Evolutionary conservation across 805 yeast genomes (phyloP).

Genomic region (Peterozyma xylosa): DNA sequence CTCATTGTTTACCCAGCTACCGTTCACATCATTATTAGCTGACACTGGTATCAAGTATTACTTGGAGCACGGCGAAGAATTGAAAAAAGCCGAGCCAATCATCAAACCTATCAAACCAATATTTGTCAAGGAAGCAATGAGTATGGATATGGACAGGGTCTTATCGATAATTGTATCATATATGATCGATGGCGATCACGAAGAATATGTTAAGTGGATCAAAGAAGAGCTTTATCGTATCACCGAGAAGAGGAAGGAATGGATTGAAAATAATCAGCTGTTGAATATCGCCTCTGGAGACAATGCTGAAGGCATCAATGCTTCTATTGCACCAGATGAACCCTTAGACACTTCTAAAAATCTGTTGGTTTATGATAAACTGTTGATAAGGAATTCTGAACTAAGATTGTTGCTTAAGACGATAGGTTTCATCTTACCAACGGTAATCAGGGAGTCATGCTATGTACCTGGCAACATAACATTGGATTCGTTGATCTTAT

Average conservation of each 20-base stretch:
- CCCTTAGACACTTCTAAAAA: neutral
- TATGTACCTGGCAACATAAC: constrained; percentile 25
- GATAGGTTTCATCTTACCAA: constrained; percentile 40
- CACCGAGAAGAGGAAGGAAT: constrained; percentile 16
- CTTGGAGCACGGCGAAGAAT: constrained; percentile 53
- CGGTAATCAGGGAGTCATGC: constrained; percentile 29
- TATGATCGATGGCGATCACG: constrained; percentile 36
- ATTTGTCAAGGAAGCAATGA: constrained; percentile 19
- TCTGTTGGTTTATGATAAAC: constrained; percentile 9
- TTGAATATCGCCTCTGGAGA: constrained; percentile 14
- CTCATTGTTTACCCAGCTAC: constrained; percentile 50
- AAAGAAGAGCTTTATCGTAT: constrained; percentile 27
- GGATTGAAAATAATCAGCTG: constrained; percentile 4
- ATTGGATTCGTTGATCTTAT: constrained; percentile 24
- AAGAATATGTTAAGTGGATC: constrained; percentile 35
- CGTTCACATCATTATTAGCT: constrained; percentile 31
- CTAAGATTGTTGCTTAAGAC: constrained; percentile 37
- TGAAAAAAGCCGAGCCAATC: constrained; percentile 13
- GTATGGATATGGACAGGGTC: constrained; percentile 34
- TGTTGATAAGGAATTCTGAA: constrained; percentile 38
- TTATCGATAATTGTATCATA: constrained; percentile 43
- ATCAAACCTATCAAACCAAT: constrained; percentile 10
- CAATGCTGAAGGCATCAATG: neutral
- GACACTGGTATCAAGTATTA: constrained; percentile 40
- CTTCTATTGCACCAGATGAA: neutral